A percentile compares a stretch with the other conserved stretches of the same genome.
Conservation (phyloP, 768 basidiomycete genomes). For the Collybia sp. region DNA sequence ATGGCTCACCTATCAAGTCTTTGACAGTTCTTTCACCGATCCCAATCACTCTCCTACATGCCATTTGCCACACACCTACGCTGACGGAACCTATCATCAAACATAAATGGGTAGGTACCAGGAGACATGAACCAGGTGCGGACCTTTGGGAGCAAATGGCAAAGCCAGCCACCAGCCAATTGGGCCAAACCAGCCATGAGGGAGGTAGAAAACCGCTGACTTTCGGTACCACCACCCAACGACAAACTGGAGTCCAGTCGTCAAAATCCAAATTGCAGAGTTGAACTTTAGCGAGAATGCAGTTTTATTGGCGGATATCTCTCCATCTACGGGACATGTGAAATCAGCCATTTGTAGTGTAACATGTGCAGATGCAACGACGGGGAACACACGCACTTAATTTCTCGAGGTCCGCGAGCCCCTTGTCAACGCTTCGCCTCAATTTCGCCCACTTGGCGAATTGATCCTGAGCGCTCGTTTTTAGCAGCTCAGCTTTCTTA, state of each 20-base stretch:
- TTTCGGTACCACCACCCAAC: constrained; percentile 92
- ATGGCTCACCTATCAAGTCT: constrained; percentile 46
- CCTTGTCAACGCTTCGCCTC: constrained; percentile 87
- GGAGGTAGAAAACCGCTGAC: constrained; percentile 90
- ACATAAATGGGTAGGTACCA: constrained; percentile 1
- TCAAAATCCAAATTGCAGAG: constrained; percentile 70
- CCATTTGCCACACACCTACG: constrained; percentile 94
- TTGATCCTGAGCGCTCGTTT: constrained; percentile 94
- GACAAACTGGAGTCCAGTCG: constrained; percentile 81
- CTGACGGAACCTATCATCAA: constrained; percentile 73
- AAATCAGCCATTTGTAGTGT: neutral
- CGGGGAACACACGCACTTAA: constrained; percentile 59
- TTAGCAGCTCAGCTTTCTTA: constrained; percentile 80
- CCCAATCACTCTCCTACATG: constrained; percentile 80
- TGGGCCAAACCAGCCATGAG: constrained; percentile 86
- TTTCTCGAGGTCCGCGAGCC: constrained; percentile 84
- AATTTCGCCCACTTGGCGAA: constrained; percentile 99
- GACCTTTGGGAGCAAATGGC: constrained; percentile 87
- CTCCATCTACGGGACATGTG: constrained; percentile 46
- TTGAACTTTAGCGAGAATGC: constrained; percentile 72
- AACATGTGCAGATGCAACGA: neutral
- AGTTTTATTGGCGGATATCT: constrained; percentile 54
- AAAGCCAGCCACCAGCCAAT: constrained; percentile 84
- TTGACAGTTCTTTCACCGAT: constrained; percentile 71
- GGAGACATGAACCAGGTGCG: constrained; percentile 15